Evolutionary conservation across 1,284 basidiomycete genomes (phyloP).

Genomic region (Tilletia caries): DNA sequence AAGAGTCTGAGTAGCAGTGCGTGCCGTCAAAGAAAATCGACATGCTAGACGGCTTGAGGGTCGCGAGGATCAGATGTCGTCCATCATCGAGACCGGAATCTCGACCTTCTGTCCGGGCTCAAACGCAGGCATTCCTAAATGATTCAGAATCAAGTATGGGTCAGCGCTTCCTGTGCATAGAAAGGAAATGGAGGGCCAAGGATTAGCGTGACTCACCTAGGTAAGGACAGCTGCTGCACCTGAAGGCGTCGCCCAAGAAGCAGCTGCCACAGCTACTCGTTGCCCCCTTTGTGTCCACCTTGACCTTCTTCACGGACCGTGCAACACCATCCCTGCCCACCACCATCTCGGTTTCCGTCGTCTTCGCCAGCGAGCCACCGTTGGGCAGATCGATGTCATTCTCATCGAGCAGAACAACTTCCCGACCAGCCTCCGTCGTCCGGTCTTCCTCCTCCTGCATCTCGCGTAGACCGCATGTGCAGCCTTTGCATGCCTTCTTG

Average conservation of each 20-base stretch:
- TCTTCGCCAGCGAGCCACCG: conserved; percentile 16
- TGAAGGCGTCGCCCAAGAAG: conserved; percentile 95
- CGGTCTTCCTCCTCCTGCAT: conserved; percentile 48
- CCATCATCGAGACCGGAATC: conserved; percentile 54
- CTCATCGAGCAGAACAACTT: conserved; percentile 42
- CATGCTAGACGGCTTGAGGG: too few relatives aligned
- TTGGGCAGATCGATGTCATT: conserved; percentile 43
- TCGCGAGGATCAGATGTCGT: conserved; percentile 32
- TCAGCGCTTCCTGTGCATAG: neutral
- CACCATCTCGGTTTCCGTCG: conserved; percentile 40
- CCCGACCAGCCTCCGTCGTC: conserved; percentile 18
- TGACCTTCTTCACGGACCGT: conserved; percentile 49
- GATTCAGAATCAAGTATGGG: neutral
- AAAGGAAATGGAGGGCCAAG: neutral
- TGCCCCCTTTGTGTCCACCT: conserved; percentile 51
- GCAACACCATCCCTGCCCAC: conserved; percentile 45
- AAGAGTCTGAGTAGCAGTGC: too few relatives aligned
- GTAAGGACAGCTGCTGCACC: conserved; percentile 92
- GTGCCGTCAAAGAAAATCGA: too few relatives aligned
- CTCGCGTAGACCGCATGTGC: conserved; percentile 51
- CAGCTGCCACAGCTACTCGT: conserved; percentile 97
- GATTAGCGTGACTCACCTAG: conserved; percentile 65
- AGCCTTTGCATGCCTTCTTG: conserved; percentile 52
- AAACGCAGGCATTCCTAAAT: conserved; percentile 83
- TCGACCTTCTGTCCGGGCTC: conserved; percentile 97